phyloP scores from a whole-genome alignment of 257 asterid genomes.

The Capsicum rhomboideum region DNA sequence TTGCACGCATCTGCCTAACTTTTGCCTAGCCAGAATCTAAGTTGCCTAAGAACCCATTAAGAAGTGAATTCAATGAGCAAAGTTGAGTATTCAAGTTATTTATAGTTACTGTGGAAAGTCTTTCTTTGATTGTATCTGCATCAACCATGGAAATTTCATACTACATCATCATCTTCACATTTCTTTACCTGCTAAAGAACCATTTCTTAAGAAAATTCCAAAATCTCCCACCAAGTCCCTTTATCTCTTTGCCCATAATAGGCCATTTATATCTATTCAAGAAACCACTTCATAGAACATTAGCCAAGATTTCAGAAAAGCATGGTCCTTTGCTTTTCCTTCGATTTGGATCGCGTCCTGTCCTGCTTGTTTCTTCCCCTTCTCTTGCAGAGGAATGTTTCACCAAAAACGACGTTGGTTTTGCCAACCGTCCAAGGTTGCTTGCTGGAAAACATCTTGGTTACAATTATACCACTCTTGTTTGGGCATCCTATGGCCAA shows the following conservation, averaged over 20 bases:
- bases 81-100: not conserved
- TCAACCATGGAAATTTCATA: constrained; percentile 11
- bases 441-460: constrained; percentile 67
- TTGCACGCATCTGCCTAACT: not conserved
- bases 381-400: constrained; percentile 57
- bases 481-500: constrained; percentile 41
- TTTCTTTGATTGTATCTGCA: not conserved
- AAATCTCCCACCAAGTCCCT: constrained; percentile 62
- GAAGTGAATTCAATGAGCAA: not conserved
- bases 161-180: not conserved
- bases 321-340: constrained; percentile 59
- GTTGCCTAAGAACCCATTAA: not conserved
- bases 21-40: no score
- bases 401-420: constrained; percentile 43
- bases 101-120: not conserved
- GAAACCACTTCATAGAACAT: constrained; percentile 47
- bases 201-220: constrained; percentile 26
- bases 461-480: constrained; percentile 48
- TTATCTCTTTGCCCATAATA: constrained; percentile 45
- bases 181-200: not conserved
- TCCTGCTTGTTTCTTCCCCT: constrained; percentile 53
- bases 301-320: constrained; percentile 29
- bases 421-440: constrained; percentile 60
- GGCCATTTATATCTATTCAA: constrained; percentile 62
- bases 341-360: constrained; percentile 47